Conservation (phyloP, 2,329 filamentous ascomycete genomes). For the Paramyrothecium roridum region DNA sequence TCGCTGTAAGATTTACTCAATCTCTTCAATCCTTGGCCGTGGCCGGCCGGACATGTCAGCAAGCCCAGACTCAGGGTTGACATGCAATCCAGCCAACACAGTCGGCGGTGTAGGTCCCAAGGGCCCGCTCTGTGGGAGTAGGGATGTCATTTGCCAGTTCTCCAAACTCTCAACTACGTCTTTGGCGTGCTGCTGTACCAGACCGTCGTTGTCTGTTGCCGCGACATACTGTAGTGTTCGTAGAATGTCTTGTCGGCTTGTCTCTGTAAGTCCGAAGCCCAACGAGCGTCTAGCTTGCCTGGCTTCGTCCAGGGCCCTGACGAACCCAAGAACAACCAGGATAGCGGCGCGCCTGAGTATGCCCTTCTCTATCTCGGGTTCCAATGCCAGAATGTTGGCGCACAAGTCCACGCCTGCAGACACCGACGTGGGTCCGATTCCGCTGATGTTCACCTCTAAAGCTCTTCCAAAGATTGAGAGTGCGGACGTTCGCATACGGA, state of each 20-base stretch:
- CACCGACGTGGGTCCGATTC: constrained; percentile 49
- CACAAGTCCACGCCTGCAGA: constrained; percentile 60
- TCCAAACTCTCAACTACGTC: constrained; percentile 67
- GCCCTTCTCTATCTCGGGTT: constrained; percentile 55
- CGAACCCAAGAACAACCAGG: constrained; percentile 58
- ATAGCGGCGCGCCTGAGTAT: constrained; percentile 67
- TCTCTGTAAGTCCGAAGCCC: constrained; percentile 51
- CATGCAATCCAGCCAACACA: constrained; percentile 34
- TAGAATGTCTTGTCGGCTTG: constrained; percentile 59
- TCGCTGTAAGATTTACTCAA: constrained; percentile 42
- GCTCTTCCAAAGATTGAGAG: constrained; percentile 60
- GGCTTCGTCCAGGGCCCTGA: constrained; percentile 56
- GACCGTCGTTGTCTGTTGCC: constrained; percentile 62
- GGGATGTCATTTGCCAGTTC: constrained; percentile 53
- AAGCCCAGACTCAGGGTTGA: constrained; percentile 24
- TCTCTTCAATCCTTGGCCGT: constrained; percentile 54
- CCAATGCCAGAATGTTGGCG: constrained; percentile 60
- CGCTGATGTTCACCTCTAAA: constrained; percentile 58
- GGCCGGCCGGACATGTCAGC: constrained; percentile 18
- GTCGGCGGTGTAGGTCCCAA: constrained; percentile 20
- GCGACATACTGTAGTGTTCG: constrained; percentile 62
- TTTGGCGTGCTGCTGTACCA: constrained; percentile 64
- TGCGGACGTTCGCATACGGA: constrained; percentile 67
- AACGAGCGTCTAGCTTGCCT: constrained; percentile 42
- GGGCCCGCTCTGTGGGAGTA: constrained; percentile 35